Percentiles rank a stretch among this genome's conserved stretches.
Conservation (phyloP, 768 basidiomycete genomes). For the Amyloporia xantha region DNA sequence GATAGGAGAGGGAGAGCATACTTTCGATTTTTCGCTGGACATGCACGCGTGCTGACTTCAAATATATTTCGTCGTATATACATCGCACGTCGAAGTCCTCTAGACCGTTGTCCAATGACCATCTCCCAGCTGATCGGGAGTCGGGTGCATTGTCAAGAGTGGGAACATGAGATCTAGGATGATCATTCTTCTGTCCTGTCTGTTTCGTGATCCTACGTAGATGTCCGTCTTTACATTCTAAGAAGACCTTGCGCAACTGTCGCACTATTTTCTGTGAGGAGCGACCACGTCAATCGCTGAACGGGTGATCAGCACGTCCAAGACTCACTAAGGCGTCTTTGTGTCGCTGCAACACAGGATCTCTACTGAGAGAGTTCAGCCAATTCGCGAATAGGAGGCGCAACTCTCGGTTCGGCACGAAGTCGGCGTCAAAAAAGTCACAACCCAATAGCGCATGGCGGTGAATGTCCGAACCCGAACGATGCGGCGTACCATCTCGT, state of each 20-base stretch:
- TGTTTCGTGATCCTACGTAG: conserved; percentile 9
- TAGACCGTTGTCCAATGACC: too few relatives aligned
- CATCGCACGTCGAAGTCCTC: too few relatives aligned
- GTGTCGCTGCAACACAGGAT: conserved; percentile 62
- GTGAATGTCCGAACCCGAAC: conserved; percentile 88
- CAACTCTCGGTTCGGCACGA: conserved; percentile 73
- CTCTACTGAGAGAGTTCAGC: conserved; percentile 71
- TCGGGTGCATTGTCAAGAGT: too few relatives aligned
- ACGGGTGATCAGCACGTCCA: neutral
- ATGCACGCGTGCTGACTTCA: too few relatives aligned
- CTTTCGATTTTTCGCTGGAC: too few relatives aligned
- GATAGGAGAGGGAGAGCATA: too few relatives aligned
- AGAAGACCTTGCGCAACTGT: conserved; percentile 76
- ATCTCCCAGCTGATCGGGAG: too few relatives aligned
- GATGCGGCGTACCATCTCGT: conserved; percentile 67
- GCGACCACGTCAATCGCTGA: conserved; percentile 5
- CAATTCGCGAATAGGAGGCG: conserved; percentile 67
- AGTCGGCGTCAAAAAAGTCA: conserved; percentile 89
- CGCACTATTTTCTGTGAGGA: conserved; percentile 68
- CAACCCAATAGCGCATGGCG: conserved; percentile 83
- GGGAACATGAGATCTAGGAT: too few relatives aligned
- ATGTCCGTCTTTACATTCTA: conserved; percentile 71
- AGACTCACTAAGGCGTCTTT: conserved; percentile 59
- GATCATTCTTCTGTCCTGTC: too few relatives aligned
- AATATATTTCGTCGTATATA: too few relatives aligned